Evolutionary conservation across 2,329 filamentous ascomycete species (phyloP).

Genomic region (Lasiodiplodia gonubiensis): DNA sequence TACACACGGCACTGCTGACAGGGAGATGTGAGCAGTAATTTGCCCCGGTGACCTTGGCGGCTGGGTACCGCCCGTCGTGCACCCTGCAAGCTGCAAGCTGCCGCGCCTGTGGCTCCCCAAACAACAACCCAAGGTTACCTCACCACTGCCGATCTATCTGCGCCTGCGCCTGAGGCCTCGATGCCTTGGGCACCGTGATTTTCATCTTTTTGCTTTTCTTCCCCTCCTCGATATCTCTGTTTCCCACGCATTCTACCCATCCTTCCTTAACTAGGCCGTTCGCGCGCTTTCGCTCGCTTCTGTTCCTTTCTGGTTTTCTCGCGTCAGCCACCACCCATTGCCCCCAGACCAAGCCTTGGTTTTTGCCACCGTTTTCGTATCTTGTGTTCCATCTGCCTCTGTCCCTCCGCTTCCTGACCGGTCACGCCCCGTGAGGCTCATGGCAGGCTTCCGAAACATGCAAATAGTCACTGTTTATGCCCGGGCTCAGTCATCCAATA

Average conservation of each 20-base stretch:
- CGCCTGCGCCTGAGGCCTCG: not conserved
- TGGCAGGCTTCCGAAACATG: conserved; percentile 10
- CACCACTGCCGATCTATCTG: not conserved
- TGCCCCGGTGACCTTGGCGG: conserved; percentile 1
- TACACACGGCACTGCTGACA: conserved; percentile 13
- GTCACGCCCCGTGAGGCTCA: not conserved
- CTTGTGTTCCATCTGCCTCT: not conserved
- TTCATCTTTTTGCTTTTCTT: not conserved
- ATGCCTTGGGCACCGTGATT: not conserved
- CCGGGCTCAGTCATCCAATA: conserved; percentile 6
- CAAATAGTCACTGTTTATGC: not conserved
- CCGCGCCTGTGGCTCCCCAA: conserved; percentile 7
- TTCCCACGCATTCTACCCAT: not conserved
- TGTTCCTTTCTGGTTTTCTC: not conserved
- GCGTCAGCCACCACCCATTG: conserved; percentile 8
- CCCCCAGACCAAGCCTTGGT: not conserved
- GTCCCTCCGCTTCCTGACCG: not conserved
- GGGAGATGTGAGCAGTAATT: not conserved
- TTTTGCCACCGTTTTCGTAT: conserved; percentile 3
- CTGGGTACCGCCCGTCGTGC: not conserved
- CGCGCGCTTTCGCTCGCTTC: not conserved
- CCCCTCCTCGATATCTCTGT: not conserved
- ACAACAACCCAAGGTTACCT: conserved; percentile 21
- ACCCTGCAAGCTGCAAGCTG: conserved; percentile 1
- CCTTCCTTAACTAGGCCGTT: no score